phyloP scores from a whole-genome alignment of 2,329 filamentous ascomycete species.

The Harringtonia aguacate region DNA sequence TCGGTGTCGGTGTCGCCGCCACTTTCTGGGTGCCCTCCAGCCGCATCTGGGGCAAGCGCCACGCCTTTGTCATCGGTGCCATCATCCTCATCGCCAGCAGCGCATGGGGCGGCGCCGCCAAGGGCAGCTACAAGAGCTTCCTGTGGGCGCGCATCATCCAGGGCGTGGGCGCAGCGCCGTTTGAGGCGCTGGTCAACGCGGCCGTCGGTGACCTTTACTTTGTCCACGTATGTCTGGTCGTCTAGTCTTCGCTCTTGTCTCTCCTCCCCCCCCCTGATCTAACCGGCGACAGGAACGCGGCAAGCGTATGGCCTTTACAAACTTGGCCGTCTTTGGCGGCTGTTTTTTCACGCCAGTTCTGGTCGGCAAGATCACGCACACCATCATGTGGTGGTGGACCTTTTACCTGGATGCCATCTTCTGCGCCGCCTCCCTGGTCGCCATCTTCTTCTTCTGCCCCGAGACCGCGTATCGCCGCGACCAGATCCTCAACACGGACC shows the following conservation, averaged over 20 bases:
- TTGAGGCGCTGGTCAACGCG: constrained; percentile 82
- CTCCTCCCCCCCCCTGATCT: not conserved
- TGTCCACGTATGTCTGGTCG: constrained; percentile 44
- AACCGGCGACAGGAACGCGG: constrained; percentile 49
- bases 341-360: constrained; percentile 70
- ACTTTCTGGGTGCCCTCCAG: constrained; percentile 81
- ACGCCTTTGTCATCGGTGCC: constrained; percentile 72
- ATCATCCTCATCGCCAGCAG: constrained; percentile 63
- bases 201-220: constrained; percentile 84
- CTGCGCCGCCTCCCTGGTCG: constrained; percentile 55
- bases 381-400: constrained; percentile 73
- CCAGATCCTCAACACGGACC: constrained; percentile 58
- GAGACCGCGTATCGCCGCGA: constrained; percentile 72
- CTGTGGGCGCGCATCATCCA: constrained; percentile 74
- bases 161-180: constrained; percentile 77
- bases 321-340: constrained; percentile 46
- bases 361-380: constrained; percentile 72
- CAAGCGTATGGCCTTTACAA: constrained; percentile 72
- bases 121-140: constrained; percentile 59
- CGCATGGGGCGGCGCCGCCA: constrained; percentile 65
- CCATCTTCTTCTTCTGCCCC: constrained; percentile 69
- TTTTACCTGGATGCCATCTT: constrained; percentile 89
- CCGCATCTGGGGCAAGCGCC: constrained; percentile 85
- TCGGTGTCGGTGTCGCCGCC: constrained; percentile 71
- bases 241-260: not conserved